Base-by-base conservation (phyloP, 2,329 filamentous ascomycete genomes). In the Cercospora sp. region DNA sequence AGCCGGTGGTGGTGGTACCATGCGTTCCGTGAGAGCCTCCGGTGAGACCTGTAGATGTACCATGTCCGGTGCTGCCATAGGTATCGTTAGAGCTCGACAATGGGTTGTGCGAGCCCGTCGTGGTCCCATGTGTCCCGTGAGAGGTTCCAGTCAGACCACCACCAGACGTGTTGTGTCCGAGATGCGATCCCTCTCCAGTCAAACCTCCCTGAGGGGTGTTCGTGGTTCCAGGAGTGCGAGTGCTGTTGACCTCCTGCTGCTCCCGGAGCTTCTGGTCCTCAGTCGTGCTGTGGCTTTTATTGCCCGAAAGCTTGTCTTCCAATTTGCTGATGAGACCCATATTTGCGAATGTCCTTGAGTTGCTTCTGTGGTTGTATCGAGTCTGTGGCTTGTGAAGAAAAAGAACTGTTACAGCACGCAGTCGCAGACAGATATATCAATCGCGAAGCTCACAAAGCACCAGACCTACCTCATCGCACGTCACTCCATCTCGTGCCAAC, bases 261-360 rank as follows among this genome's bases (percentile, higher is more conserved):
- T 67, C 36, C 20, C 58, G 65, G 12, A 60, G 61, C 23, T 31
- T 33, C 58, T 68, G 39, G 13, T 68, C 62, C 28, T 65, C 62
- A 8, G 62, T 68, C 2, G 64, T 61, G 30, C 20, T 61, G 59
- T 65, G 58, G 42, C 64, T 67, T 59, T 71, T 71, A 51, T 65
- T 67, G 67, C 69, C 63, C 28, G 66, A 68, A 31, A 68, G 68
- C 70, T 72, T 72, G 20, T 72, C 65, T 66, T 72, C 68, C 36
- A 72, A 65, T 28, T 72, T 72, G 60, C 63, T 53, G 30, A 72
- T 60, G 42, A 70, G 31, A 60, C 70, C 67, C 70, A 72, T 72
- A 64, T 48, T 65, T 30, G 36, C 16, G 48, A 55, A 23, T 61
- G 10, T 45, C 5, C 53, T 58, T 30, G 16, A 10, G 10, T 26